phyloP scores from a whole-genome alignment of 2,329 filamentous ascomycete genomes.

The Epichloe uncinata region DNA sequence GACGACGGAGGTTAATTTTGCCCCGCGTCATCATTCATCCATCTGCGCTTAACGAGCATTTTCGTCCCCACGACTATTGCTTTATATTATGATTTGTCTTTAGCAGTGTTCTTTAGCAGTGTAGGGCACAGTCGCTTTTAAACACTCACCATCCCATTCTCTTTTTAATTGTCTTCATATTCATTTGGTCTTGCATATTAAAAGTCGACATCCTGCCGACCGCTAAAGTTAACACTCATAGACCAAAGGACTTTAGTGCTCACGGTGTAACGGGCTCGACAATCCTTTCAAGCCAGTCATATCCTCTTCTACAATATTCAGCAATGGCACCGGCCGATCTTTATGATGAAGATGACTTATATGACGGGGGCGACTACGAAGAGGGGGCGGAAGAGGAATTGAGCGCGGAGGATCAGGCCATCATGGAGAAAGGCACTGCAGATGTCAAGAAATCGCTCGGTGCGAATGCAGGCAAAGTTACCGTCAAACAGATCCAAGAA shows the following conservation, averaged over 20 bases:
- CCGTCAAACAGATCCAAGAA: constrained; percentile 62
- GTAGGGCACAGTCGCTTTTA: neutral
- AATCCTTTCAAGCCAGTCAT: neutral
- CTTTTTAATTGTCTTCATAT: neutral
- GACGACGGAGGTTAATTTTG: neutral
- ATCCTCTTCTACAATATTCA: neutral
- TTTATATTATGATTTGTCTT: neutral
- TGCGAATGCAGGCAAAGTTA: constrained; percentile 40
- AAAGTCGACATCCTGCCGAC: neutral
- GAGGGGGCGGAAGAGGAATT: constrained; percentile 33
- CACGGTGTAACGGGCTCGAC: neutral
- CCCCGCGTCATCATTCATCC: neutral
- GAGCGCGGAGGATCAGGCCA: constrained; percentile 31
- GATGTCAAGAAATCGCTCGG: constrained; percentile 55
- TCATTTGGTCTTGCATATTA: neutral
- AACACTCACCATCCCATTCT: neutral
- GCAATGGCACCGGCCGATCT: constrained; percentile 18
- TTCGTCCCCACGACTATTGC: neutral
- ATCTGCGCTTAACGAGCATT: neutral
- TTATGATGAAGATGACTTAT: constrained; percentile 33
- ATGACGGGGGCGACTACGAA: constrained; percentile 35
- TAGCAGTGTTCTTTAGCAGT: neutral
- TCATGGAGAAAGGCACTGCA: constrained; percentile 51
- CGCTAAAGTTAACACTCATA: neutral
- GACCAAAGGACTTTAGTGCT: neutral